Percentiles rank a stretch among this genome's conserved stretches.
Evolutionary conservation across 2,329 filamentous ascomycete genomes (phyloP).

Genomic region (Metarhizium anisopliae): DNA sequence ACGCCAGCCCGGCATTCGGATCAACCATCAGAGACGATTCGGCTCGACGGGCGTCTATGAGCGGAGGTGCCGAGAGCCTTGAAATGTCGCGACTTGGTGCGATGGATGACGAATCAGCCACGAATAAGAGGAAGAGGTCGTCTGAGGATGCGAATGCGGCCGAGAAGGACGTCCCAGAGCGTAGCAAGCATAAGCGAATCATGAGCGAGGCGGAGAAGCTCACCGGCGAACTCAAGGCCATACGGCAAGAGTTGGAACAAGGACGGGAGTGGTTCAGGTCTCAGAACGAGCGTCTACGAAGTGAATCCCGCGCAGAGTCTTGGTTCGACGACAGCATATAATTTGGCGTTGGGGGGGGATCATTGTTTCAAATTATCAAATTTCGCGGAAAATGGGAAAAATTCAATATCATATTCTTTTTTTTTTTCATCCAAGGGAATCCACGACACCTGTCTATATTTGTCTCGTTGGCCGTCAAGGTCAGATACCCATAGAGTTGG

Average conservation of each 20-base stretch:
- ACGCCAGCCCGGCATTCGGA: slow-evolving; percentile 1
- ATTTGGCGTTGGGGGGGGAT: slow-evolving; percentile 7
- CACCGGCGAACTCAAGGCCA: slow-evolving; percentile 30
- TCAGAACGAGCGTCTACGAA: slow-evolving; percentile 34
- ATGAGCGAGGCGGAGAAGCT: slow-evolving; percentile 33
- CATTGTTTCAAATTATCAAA: background rate
- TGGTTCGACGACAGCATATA: slow-evolving; percentile 24
- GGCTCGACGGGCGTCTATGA: slow-evolving; percentile 2
- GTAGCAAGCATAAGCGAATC: slow-evolving; percentile 27
- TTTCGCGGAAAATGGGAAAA: too few relatives aligned
- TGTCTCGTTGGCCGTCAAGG: slow-evolving; percentile 6
- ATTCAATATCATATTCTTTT: background rate
- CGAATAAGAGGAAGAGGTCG: slow-evolving; percentile 23
- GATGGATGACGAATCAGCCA: slow-evolving; percentile 2
- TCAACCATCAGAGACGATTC: background rate
- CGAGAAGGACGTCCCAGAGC: slow-evolving; percentile 8
- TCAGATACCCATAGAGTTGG: slow-evolving; percentile 18
- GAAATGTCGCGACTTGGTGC: slow-evolving; percentile 1
- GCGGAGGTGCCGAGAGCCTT: background rate
- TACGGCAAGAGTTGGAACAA: slow-evolving; percentile 36
- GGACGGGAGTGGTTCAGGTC: slow-evolving; percentile 36
- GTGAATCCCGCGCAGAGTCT: slow-evolving; percentile 23
- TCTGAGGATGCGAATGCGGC: slow-evolving; percentile 16
- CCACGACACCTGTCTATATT: background rate
- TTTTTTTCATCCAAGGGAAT: background rate